phyloP scores from a whole-genome alignment of 1,139 yeast genomes.

The Nakaseomyces kungkrabaensis region DNA sequence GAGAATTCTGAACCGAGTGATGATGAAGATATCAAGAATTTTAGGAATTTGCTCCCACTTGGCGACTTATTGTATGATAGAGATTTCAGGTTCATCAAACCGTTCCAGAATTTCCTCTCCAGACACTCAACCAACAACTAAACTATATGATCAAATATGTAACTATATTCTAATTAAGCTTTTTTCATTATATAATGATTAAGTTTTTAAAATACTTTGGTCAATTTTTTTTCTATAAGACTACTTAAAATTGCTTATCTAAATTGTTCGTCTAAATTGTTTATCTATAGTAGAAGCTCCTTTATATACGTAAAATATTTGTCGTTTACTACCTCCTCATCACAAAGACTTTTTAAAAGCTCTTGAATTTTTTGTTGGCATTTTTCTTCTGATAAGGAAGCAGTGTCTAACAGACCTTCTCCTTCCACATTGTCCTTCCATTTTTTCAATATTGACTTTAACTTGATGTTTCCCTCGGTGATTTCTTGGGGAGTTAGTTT shows the following conservation, averaged over 20 bases:
- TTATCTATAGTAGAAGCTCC: neutral
- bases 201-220: too few relatives aligned
- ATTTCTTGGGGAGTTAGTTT: conserved; percentile 49
- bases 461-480: conserved; percentile 42
- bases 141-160: neutral
- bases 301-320: conserved; percentile 18
- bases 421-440: conserved; percentile 51
- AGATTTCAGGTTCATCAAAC: conserved; percentile 11
- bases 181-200: neutral
- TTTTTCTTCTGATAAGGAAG: conserved; percentile 17
- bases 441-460: conserved; percentile 45
- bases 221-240: too few relatives aligned
- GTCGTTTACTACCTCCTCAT: conserved; percentile 8
- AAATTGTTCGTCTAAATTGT: too few relatives aligned
- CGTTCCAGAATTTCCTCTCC: conserved; percentile 4
- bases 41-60: conserved; percentile 10
- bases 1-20: neutral
- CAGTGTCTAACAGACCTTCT: conserved; percentile 21
- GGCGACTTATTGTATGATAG: conserved; percentile 13
- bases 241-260: too few relatives aligned
- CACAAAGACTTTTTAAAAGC: conserved; percentile 13
- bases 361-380: conserved; percentile 19
- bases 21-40: neutral
- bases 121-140: conserved; percentile 3
- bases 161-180: neutral